A percentile compares a stretch with the other conserved stretches of the same genome.
phyloP scores from a whole-genome alignment of 176 grass and related monocot genomes.

The Microstegium vimineum region DNA sequence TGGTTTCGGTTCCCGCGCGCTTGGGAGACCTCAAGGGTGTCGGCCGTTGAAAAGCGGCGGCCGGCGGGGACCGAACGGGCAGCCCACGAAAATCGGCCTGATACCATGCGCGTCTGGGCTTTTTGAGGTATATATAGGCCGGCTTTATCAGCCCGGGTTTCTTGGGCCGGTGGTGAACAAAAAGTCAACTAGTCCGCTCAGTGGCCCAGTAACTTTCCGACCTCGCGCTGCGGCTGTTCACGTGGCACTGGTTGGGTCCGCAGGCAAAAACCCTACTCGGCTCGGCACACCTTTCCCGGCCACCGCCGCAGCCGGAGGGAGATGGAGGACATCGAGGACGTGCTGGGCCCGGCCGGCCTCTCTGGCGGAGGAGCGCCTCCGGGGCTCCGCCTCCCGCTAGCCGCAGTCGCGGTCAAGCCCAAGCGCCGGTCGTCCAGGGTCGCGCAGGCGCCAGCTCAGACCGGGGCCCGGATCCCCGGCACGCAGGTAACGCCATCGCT shows the following conservation, averaged over 20 bases:
- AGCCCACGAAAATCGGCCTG: neutral
- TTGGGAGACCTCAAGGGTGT: neutral
- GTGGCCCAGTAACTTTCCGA: neutral
- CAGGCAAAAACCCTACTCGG: constrained; percentile 46
- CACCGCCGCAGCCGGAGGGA: neutral
- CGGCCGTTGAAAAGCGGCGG: neutral
- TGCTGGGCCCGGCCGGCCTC: constrained; percentile 38
- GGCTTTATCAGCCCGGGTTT: neutral
- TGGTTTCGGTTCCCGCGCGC: neutral
- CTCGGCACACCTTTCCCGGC: neutral
- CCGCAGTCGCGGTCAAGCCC: constrained; percentile 62
- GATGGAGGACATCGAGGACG: constrained; percentile 94
- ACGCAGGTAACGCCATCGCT: constrained; percentile 48
- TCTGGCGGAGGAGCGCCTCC: constrained; percentile 43
- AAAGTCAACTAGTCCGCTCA: neutral
- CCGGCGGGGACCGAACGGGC: neutral
- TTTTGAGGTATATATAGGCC: neutral
- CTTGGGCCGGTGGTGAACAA: neutral
- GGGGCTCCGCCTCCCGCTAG: constrained; percentile 60
- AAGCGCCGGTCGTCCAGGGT: constrained; percentile 54
- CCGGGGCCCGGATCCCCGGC: constrained; percentile 56
- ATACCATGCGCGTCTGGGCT: neutral
- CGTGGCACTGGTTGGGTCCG: neutral
- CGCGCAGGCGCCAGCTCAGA: constrained; percentile 28
- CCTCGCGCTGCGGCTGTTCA: neutral